A percentile compares a stretch with the other conserved stretches of the same genome.
phyloP scores from a whole-genome alignment of 169 alveolate species.

The Cyclospora cayetanensis region DNA sequence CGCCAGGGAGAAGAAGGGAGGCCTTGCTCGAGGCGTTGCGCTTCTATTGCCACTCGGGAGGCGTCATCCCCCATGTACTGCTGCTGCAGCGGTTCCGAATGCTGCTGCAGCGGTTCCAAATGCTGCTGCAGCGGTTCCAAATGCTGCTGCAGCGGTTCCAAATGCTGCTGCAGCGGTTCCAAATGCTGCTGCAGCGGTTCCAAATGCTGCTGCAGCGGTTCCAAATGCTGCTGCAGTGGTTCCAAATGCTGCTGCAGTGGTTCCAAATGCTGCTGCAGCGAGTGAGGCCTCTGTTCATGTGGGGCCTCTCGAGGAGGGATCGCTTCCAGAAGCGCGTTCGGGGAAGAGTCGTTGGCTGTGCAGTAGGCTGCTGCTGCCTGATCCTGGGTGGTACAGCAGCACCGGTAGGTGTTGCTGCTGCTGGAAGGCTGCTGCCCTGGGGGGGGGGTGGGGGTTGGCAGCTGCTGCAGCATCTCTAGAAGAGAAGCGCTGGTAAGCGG shows the following conservation, averaged over 20 bases:
- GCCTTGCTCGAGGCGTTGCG: too few species aligned
- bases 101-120: neutral
- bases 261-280: too few species aligned
- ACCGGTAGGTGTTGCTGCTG: slow-evolving; percentile 37
- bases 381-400: neutral
- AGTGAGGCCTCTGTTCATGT: neutral
- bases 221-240: slow-evolving; percentile 11
- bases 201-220: neutral
- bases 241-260: slow-evolving; percentile 8
- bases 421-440: neutral
- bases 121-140: slow-evolving; percentile 24
- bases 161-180: slow-evolving; percentile 14
- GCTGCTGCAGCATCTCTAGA: neutral
- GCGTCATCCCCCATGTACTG: neutral
- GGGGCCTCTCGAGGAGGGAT: too few species aligned
- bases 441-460: neutral
- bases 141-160: slow-evolving; percentile 8
- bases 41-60: too few species aligned
- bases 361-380: slow-evolving; percentile 30
- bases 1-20: too few species aligned
- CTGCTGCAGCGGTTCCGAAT: neutral
- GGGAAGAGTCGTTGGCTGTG: slow-evolving; percentile 8
- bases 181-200: neutral
- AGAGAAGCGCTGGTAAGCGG: neutral
- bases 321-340: too few species aligned